Evolutionary conservation across 1,139 yeast genomes (phyloP), one percentile per base, ranked within the genome.

Genomic region (Hyphopichia fennica): DNA sequence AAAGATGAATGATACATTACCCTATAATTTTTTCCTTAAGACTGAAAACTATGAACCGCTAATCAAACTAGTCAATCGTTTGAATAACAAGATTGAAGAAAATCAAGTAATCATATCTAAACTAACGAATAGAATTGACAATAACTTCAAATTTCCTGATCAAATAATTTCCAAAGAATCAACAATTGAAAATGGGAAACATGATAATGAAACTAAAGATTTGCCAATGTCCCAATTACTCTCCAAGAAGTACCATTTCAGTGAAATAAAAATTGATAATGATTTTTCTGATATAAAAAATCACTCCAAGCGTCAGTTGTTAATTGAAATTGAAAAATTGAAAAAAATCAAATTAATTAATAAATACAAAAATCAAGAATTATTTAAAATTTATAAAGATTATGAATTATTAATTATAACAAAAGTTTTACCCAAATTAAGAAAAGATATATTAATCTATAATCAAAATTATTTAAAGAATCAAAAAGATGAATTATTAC

Each of bases 31-130:
- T 40, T 53, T 67, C 36, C 56, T 70, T 28, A 69, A 67, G 42
- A 69, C 73, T 7, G 77, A 72, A 44, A 69, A 66, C 44, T 55
- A 62, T 35, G 61, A 60, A 34, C 74, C 75, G 4, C 51, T 71
- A 16, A 32, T 58, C 1, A 54, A 51, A 2, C 46, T 63, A 8
- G 47, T 66, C 1, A 52, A 51, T n/a, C 52, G 56, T 23, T 47
- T 71, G 11, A 45, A 55, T 13, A n/a, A 36, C 0, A 58, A 57
- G 33, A 49, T 71, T 9, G 52, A 51, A 28, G 46, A 53, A 34
- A 69, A 67, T 47, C 67, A 61, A 25, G 40, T 30, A 8, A 44
- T 56, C 15, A 56, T 69, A 8, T 51, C 53, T 18, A 46, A 55
- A 10, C 42, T 69, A 27, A 52, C 64, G 4, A n/a, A 40, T 7